Conservation (phyloP, 768 basidiomycete species). For the Rickenella mellea region DNA sequence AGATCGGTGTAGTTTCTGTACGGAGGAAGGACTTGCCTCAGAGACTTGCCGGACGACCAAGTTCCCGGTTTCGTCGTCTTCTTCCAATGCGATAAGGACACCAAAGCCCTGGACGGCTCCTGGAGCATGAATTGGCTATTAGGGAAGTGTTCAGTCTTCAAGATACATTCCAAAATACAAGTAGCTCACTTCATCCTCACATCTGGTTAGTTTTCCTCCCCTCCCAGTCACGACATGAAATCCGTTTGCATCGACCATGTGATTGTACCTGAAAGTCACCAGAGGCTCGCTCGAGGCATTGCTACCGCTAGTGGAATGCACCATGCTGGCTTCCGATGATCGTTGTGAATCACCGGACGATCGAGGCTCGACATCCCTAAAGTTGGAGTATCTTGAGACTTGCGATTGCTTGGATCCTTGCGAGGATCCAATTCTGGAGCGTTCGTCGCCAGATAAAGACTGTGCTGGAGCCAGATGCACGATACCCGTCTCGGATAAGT, state of each 20-base stretch:
- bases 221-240: constrained; percentile 62
- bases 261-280: constrained; percentile 57
- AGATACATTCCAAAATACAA: neutral
- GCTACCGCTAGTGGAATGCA: constrained; percentile 4
- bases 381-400: no score
- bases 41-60: constrained; percentile 70
- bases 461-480: constrained; percentile 20
- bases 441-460: no score
- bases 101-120: constrained; percentile 80
- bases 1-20: neutral
- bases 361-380: constrained; percentile 9
- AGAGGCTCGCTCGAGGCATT: constrained; percentile 22
- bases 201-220: constrained; percentile 53
- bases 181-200: constrained; percentile 63
- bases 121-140: constrained; percentile 69
- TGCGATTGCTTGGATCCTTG: no score
- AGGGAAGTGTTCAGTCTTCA: neutral
- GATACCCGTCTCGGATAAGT: constrained; percentile 19
- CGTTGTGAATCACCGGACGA: constrained; percentile 6
- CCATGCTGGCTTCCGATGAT: constrained; percentile 6
- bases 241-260: constrained; percentile 53
- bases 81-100: constrained; percentile 65
- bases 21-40: constrained; percentile 39
- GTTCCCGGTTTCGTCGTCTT: constrained; percentile 39
- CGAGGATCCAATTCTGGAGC: no score